Percentiles rank a stretch among this genome's conserved stretches.
These are phyloP conservation scores for Ulvella scutata DNA, from an alignment of 139 green algal genomes.

Conservation along the genomic window DNA sequence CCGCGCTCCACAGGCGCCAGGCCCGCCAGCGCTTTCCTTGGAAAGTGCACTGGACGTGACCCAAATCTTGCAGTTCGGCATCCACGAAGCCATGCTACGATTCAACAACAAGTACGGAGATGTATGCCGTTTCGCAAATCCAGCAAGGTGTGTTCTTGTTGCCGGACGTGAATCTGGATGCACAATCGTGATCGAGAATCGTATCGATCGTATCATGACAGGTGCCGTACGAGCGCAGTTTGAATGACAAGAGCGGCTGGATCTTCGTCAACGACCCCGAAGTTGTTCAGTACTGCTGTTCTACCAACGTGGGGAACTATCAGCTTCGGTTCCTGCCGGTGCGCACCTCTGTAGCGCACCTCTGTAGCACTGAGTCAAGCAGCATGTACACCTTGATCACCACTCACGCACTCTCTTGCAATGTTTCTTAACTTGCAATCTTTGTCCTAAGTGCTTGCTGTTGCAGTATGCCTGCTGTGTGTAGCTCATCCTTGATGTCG, in stretches of 20 bases:
- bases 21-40: too few relatives aligned
- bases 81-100: conserved; percentile 36
- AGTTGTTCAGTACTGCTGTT: conserved; percentile 40
- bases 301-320: conserved; percentile 50
- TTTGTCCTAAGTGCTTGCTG: not conserved
- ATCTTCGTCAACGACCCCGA: conserved; percentile 44
- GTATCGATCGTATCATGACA: not conserved
- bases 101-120: conserved; percentile 31
- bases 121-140: conserved; percentile 18
- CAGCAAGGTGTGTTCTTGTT: not conserved
- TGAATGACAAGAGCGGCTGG: conserved; percentile 37
- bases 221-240: conserved; percentile 32
- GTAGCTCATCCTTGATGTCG: too few relatives aligned
- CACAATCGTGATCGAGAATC: not conserved
- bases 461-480: not conserved
- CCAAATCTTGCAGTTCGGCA: conserved; percentile 23
- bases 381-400: not conserved
- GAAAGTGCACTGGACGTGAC: conserved; percentile 29
- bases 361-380: too few relatives aligned
- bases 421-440: not conserved
- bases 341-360: too few relatives aligned
- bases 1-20: too few relatives aligned
- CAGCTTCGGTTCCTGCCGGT: conserved; percentile 38
- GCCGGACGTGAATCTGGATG: not conserved
- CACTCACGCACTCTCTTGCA: too few relatives aligned